Evolutionary conservation across 164 flowering plant species (phyloP).

Genomic region (Stephania cephalantha): DNA sequence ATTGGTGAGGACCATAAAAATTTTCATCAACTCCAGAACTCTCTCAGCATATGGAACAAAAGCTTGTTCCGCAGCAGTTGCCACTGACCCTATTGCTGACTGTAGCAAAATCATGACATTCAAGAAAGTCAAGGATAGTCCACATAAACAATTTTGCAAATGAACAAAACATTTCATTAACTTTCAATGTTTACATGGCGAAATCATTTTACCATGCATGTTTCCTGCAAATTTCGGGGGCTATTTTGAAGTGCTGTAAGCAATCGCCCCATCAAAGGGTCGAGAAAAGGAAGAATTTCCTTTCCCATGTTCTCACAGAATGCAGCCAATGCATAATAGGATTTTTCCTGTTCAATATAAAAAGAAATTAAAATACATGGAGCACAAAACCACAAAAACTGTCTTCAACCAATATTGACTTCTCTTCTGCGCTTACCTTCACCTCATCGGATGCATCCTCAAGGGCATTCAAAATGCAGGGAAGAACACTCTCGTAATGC

Average conservation of each 20-base stretch:
- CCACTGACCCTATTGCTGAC: constrained; percentile 99
- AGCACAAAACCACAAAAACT: neutral
- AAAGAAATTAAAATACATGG: neutral
- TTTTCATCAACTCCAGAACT: constrained; percentile 88
- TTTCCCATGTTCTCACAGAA: constrained; percentile 98
- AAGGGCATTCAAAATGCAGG: constrained; percentile 72
- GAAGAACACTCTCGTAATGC: constrained; percentile 82
- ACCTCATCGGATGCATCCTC: constrained; percentile 90
- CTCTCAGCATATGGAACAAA: constrained; percentile 90
- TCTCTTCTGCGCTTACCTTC: constrained; percentile 43
- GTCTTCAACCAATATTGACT: neutral
- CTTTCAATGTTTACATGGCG: neutral
- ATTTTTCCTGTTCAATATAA: constrained; percentile 65
- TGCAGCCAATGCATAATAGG: constrained; percentile 96
- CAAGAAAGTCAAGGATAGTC: constrained; percentile 1
- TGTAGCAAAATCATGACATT: constrained; percentile 27
- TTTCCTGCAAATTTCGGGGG: constrained; percentile 88
- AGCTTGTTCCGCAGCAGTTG: constrained; percentile 91
- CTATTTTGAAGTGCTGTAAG: constrained; percentile 79
- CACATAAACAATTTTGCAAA: neutral
- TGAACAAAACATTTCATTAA: neutral
- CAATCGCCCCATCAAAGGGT: constrained; percentile 80
- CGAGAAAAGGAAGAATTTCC: constrained; percentile 85
- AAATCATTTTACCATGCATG: constrained; percentile 70
- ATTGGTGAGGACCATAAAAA: constrained; percentile 81